Evolutionary conservation across 495 filamentous ascomycete species (phyloP).

Genomic region (Astrocystis sublimbata): DNA sequence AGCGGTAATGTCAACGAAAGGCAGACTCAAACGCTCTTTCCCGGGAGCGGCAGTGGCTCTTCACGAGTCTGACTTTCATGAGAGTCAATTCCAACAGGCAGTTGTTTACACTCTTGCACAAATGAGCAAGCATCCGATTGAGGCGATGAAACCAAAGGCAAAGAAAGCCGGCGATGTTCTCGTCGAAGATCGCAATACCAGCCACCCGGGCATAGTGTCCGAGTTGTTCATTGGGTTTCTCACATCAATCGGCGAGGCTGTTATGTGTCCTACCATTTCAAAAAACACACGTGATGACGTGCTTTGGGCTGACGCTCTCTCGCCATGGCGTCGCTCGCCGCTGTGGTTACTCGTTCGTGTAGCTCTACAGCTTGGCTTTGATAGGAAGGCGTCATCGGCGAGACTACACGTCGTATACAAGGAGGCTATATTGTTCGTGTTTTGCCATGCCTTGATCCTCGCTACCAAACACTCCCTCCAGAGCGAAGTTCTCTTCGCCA

Average conservation of each 20-base stretch:
- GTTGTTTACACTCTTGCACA: conserved; percentile 44
- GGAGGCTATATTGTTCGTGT: conserved; percentile 53
- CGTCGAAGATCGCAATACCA: conserved; percentile 55
- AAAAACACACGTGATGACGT: conserved; percentile 64
- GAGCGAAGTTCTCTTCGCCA: conserved; percentile 41
- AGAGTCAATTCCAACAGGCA: conserved; percentile 35
- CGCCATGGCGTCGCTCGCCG: conserved; percentile 58
- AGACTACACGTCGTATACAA: conserved; percentile 48
- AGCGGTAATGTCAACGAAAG: conserved; percentile 45
- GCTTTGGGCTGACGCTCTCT: conserved; percentile 39
- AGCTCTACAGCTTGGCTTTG: conserved; percentile 41
- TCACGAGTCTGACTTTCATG: conserved; percentile 24
- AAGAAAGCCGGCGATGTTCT: conserved; percentile 41
- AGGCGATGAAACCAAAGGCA: conserved; percentile 39
- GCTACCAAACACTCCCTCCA: conserved; percentile 10
- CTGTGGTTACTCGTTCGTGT: conserved; percentile 62
- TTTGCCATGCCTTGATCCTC: conserved; percentile 40
- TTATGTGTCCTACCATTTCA: conserved; percentile 33
- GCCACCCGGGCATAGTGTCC: conserved; percentile 53
- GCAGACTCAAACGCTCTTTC: conserved; percentile 56
- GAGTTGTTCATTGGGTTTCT: conserved; percentile 53
- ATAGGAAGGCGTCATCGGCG: neutral
- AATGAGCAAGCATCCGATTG: conserved; percentile 44
- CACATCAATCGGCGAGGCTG: conserved; percentile 36
- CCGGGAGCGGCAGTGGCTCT: conserved; percentile 51